Evolutionary conservation across 73 alveolate species (phyloP), one percentile per base, ranked within the genome.

Genomic region (Paraurostyla sp.): DNA sequence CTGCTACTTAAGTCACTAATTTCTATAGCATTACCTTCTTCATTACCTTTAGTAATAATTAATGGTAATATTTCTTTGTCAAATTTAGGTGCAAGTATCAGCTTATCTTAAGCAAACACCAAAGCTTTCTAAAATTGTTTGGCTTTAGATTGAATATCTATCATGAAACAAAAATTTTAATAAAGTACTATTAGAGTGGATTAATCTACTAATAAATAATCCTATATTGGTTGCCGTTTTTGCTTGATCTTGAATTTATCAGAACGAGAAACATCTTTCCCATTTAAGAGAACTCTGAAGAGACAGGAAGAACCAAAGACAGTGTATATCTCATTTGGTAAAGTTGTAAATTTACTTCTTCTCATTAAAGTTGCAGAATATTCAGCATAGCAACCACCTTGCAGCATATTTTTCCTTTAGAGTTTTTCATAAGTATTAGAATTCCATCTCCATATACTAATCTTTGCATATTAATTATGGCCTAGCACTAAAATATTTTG

Each of bases 251-350:
- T 40, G 4, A 65, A 1, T 65, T 65, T 65, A 18, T 65, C 82
- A 15, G 82, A 65, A 38, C 23, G 35, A 38, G 60, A 9, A 9
- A 65, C 82, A 65, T 65, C 82, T 38, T 65, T 65, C 32, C 82
- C 82, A 65, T 65, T 65, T 13, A 65, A 58, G 23, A 36, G 6
- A n/a, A 65, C 9, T 40, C 23, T 65, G 25, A 13, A 65, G 36
- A 65, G 82, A 16, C n/a, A n/a, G 3, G 27, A 38, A 11, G 9
- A n/a, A 1, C 82, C 82, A 0, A 65, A 36, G 3, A 40, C 82
- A 1, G 41, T 58, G 41, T 65, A 65, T 29, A 65, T 65, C 25
- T 65, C 82, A 65, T 65, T 65, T 32, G 82, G 50, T 40, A 18
- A 16, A 18, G 7, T 20, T 0, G 82, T 6, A 35, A 65, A 65